Evolutionary conservation across 1,284 basidiomycete genomes (phyloP), one percentile per base, ranked within the genome.

Genomic region (Irpex sp.): DNA sequence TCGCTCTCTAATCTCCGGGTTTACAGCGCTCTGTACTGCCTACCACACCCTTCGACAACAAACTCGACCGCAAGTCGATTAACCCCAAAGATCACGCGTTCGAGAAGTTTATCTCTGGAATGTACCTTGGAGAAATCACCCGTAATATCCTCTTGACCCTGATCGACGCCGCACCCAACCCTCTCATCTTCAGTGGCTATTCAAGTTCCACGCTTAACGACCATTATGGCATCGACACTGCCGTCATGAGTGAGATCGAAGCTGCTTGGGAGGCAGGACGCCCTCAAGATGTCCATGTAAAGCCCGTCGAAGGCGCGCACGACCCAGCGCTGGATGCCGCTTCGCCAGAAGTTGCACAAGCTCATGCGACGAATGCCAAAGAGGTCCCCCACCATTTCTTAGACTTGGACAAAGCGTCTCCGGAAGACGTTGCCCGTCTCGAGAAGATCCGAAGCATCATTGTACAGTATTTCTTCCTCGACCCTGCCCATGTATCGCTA

Each of bases 91-190:
- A 89, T 74, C 97, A 99, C 76, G 91, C 92, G 1, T 99, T 96
- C 73, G 97, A 99, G 77, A 99, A 99, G 81, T 95, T 98, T 81
- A 93, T 99, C 68, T 97, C 95, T 2, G 97, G 97, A 65, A 98
- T 99, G 96, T 98, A 99, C 77, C 87, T 98, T 48, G 97, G 97
- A 64, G 97, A 99, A 78, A 87, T 98, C 68, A 86, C 91, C 19
- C 90, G 97, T 58, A 92, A 93, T 71, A 81, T 97, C 66, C 81
- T 98, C 57, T 81, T 97, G 36, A 85, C 94, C 64, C 81, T 99
- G 65, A 84, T 98, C 70, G 97, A 98, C 74, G 86, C 89, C 4
- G 77, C 84, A 15, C 91, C 91, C 0, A 81, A 79, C 62, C 76
- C 89, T 4, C 71, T 92, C 17, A 81, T 98, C 36, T 98, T 99